A percentile compares a stretch with the other conserved stretches of the same genome.
Conservation (phyloP, 208 protist species). For the Trypanosoma melophagium region DNA sequence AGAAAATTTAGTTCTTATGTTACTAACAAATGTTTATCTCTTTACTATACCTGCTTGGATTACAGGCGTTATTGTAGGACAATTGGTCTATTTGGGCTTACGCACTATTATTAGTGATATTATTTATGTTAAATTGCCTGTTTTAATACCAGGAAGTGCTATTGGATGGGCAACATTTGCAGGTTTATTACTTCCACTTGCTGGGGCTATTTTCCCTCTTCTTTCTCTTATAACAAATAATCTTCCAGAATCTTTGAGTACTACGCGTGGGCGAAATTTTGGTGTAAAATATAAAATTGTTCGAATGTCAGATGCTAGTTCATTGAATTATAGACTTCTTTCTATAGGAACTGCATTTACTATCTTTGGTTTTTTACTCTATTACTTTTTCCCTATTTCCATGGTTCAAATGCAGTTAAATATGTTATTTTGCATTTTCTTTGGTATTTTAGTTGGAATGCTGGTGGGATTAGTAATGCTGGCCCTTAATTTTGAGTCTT, state of each 20-base stretch:
- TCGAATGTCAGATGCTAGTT: conserved; percentile 30
- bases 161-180: conserved; percentile 70
- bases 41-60: conserved; percentile 84
- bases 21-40: conserved; percentile 61
- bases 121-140: conserved; percentile 36
- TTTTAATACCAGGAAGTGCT: conserved; percentile 31
- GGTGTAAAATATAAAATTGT: conserved; percentile 77
- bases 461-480: conserved; percentile 89
- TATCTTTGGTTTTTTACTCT: conserved; percentile 84
- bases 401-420: conserved; percentile 84
- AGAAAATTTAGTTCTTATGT: conserved; percentile 41
- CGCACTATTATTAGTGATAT: conserved; percentile 32
- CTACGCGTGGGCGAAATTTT: conserved; percentile 53
- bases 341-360: conserved; percentile 55
- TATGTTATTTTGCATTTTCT: conserved; percentile 94
- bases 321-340: conserved; percentile 43
- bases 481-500: conserved; percentile 88
- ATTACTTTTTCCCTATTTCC: conserved; percentile 92
- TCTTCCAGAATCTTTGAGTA: conserved; percentile 87
- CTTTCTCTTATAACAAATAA: conserved; percentile 51
- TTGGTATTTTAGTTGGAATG: conserved; percentile 89
- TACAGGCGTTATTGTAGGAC: conserved; percentile 68
- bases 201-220: conserved; percentile 89
- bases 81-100: conserved; percentile 49
- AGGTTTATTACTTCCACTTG: conserved; percentile 81